Conservation (phyloP, 306 rosid genomes). For the Elaeagnus macrophylla region DNA sequence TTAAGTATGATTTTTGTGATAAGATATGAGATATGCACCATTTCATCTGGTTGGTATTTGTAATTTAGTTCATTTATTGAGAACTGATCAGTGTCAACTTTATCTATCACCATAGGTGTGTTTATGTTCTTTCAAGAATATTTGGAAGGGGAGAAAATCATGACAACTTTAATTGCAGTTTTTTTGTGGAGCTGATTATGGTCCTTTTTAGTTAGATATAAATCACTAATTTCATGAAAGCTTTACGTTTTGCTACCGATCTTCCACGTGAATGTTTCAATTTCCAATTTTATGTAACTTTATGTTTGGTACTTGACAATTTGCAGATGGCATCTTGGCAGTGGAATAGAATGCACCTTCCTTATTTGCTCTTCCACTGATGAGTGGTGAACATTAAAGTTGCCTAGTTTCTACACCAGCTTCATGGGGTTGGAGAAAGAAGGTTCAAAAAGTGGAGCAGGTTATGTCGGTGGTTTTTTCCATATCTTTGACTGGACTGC, state of each 20-base stretch:
- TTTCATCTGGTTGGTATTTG: background rate
- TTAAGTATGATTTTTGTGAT: too few relatives aligned
- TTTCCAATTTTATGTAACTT: background rate
- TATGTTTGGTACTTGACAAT: slow-evolving; percentile 11
- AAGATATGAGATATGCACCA: too few relatives aligned
- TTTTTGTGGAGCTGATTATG: background rate
- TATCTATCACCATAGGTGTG: background rate
- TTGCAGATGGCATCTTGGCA: slow-evolving; percentile 22
- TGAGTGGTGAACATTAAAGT: slow-evolving; percentile 20
- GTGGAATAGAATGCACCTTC: slow-evolving; percentile 17
- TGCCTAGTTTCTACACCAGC: slow-evolving; percentile 22
- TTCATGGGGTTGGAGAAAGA: slow-evolving; percentile 81
- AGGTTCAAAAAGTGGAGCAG: slow-evolving; percentile 48
- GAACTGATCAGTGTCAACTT: background rate
- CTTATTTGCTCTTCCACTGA: slow-evolving; percentile 9
- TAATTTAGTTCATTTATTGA: too few relatives aligned
- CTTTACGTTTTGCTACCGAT: background rate
- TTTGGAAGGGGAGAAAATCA: background rate
- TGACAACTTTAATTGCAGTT: background rate
- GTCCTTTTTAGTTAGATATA: background rate
- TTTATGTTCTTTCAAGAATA: background rate
- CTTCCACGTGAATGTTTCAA: background rate
- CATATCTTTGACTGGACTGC: slow-evolving; percentile 89
- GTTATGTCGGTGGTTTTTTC: slow-evolving; percentile 71
- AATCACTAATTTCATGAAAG: background rate